A percentile compares a stretch with the other conserved stretches of the same genome.
Evolutionary conservation across 2,329 filamentous ascomycete species (phyloP).

Genomic region (Pseudomassariella vexata): DNA sequence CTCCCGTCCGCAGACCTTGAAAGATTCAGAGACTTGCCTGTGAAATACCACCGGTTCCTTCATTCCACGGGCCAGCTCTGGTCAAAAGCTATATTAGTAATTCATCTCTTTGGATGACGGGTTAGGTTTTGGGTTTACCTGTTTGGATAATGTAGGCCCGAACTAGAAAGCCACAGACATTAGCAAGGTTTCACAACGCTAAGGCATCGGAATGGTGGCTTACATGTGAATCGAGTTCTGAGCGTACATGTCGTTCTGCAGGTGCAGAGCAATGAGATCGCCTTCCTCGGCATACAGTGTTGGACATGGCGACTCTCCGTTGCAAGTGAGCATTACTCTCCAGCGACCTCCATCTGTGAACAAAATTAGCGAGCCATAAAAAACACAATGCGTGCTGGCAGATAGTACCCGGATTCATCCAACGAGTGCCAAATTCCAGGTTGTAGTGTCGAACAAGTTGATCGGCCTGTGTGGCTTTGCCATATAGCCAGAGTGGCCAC

Average conservation of each 20-base stretch:
- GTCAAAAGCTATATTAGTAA: no score
- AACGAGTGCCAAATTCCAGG: conserved; percentile 3
- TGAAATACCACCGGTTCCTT: conserved; percentile 10
- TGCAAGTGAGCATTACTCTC: conserved; percentile 12
- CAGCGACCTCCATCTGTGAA: conserved; percentile 10
- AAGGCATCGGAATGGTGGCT: background rate
- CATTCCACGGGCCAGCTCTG: conserved; percentile 11
- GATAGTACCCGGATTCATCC: conserved; percentile 6
- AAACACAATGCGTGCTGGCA: background rate
- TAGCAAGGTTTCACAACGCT: no score
- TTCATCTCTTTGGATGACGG: background rate
- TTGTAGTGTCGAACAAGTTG: conserved; percentile 1
- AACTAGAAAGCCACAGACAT: no score
- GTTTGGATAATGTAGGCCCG: no score
- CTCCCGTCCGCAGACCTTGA: no score
- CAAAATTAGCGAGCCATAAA: background rate
- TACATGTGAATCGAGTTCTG: conserved; percentile 13
- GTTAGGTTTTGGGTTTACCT: background rate
- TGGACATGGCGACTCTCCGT: conserved; percentile 11
- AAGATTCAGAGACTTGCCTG: conserved; percentile 4
- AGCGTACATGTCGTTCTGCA: conserved; percentile 10
- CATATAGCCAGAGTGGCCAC: no score
- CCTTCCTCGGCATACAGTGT: conserved; percentile 11
- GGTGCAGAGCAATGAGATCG: conserved; percentile 10
- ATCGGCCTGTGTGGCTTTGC: background rate